Base-by-base conservation (phyloP, 148 eudicot species). In the Gaultheria prostrata region DNA sequence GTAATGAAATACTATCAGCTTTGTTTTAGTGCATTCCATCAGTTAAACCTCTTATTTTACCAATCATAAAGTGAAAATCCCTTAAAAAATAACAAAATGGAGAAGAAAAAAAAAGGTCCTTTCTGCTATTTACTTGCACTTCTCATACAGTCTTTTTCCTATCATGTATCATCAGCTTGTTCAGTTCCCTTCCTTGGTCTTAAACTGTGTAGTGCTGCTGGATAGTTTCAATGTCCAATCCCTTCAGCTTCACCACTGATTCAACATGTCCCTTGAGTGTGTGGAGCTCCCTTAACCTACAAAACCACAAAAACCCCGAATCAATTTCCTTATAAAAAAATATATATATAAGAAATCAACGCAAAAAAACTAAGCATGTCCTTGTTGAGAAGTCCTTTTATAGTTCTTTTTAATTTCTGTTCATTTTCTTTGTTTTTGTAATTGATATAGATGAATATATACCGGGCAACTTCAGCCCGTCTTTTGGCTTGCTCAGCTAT, bases 241-340 rank as follows among this genome's bases (percentile, higher is more conserved):
- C 94, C 90, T 93, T 93, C 63, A 85, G 89, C 89, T 90, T 89
- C 53, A 91, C 92, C 56, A 93, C 90, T 18, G 93, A 90, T 76
- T 93, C 95, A 49, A 93, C 94, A 50, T 87, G 94, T 15, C 94
- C 91, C 86, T 91, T 91, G 14, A 93, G 89, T 28, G 93, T 91
- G 84, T 91, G 91, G 26, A 92, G 84, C 89, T 93, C 95, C 90
- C 91, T 89, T 35, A 91, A 77, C 95, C 90, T 91, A 88, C 53
- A 48, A 75, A 75, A 46, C 15, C 33, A n/a, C 72, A 65, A 11
- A 69, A 69, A 69, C 2, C 12, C 28, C 28, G 3, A 63, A 59
- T 18, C 8, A 0, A 39, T 39, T 39, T 39, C 43, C 4, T 5
- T 39, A 39, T 35, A 35, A 35, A 39, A 39, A 39, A 39, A 39